A percentile compares a stretch with the other conserved stretches of the same genome.
phyloP scores from a whole-genome alignment of 495 filamentous ascomycete genomes.

The Penicillium psychrofluorescens region DNA sequence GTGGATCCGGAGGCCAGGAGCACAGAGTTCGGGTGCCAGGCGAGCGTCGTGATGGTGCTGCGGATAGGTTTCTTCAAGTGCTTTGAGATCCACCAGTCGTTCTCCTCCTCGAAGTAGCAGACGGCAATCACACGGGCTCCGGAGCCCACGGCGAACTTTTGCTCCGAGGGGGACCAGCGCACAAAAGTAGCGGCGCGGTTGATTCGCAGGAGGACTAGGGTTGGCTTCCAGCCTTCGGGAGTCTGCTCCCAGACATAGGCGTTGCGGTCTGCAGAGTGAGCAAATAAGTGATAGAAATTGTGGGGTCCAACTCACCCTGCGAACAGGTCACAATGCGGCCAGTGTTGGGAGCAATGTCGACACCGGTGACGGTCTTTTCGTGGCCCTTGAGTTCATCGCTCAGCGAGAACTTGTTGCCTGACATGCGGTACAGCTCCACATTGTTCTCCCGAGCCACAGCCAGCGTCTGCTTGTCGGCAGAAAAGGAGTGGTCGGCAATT shows the following conservation, averaged over 20 bases:
- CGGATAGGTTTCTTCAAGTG: constrained; percentile 97
- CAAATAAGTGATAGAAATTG: neutral
- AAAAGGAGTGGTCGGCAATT: constrained; percentile 97
- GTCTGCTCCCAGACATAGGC: constrained; percentile 97
- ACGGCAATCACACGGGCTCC: constrained; percentile 94
- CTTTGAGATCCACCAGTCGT: constrained; percentile 99
- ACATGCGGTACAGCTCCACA: constrained; percentile 78
- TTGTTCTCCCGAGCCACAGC: constrained; percentile 86
- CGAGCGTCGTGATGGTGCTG: constrained; percentile 86
- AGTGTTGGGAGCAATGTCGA: constrained; percentile 85
- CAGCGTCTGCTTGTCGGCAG: constrained; percentile 77
- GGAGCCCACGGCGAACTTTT: constrained; percentile 95
- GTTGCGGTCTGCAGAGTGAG: constrained; percentile 69
- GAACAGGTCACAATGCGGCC: constrained; percentile 96
- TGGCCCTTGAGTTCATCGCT: constrained; percentile 92
- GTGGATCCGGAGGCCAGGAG: constrained; percentile 90
- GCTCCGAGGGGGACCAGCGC: constrained; percentile 93
- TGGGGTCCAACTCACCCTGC: constrained; percentile 54
- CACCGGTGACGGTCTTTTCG: constrained; percentile 91
- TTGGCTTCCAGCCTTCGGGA: constrained; percentile 88
- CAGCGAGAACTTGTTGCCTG: constrained; percentile 70
- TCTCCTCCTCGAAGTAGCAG: constrained; percentile 98
- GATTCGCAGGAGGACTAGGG: constrained; percentile 92
- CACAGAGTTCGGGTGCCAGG: constrained; percentile 96
- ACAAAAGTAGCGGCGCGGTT: constrained; percentile 96